Evolutionary conservation across 805 yeast genomes (phyloP), one percentile per base, ranked within the genome.

Genomic region (Danielozyma ontarioensis): DNA sequence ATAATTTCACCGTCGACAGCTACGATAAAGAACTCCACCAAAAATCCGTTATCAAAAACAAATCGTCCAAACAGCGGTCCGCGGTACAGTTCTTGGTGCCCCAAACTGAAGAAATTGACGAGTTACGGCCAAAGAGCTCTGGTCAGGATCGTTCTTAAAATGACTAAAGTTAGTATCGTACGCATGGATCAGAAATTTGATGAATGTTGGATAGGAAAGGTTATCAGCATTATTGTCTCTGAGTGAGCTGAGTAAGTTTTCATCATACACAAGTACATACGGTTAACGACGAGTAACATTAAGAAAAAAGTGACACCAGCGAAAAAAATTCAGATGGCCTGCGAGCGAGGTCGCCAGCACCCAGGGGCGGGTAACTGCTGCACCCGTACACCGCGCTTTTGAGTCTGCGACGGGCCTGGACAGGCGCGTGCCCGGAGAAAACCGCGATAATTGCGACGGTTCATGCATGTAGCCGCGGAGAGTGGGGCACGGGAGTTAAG

Each of bases 61-160:
- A 37, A 36, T 36, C 34, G 22, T 18, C 23, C 24, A 42, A 35
- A 29, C 45, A 46, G 6, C 33, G 30, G 17, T 45, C 32, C 48
- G 13, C 41, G 76, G 30, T 57, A 48, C 48, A 78, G 71, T 54
- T 51, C 46, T 53, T 66, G 39, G 74, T 88, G 1, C 88, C 90
- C 2, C 73, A 76, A 31, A 72, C 76, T 26, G 68, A 70, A 8
- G 94, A 85, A 45, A 84, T 89, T 43, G 96, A 89, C 42, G 69
- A 63, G 12, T 62, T 89, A 32, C 72, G 96, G 50, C 97, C 96
- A 13, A 85, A 82, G 51, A 82, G 93, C n/a, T n/a, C n/a, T 19
- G 8, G 22, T 10, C 22, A 19, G 10, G 8, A 10, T 19, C 6
- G 22, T 19, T n/a, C n/a, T n/a, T n/a, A n/a, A n/a, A n/a, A n/a